Evolutionary conservation across 2,329 filamentous ascomycete species (phyloP).

Genomic region (Ceratocystis alfenasii): DNA sequence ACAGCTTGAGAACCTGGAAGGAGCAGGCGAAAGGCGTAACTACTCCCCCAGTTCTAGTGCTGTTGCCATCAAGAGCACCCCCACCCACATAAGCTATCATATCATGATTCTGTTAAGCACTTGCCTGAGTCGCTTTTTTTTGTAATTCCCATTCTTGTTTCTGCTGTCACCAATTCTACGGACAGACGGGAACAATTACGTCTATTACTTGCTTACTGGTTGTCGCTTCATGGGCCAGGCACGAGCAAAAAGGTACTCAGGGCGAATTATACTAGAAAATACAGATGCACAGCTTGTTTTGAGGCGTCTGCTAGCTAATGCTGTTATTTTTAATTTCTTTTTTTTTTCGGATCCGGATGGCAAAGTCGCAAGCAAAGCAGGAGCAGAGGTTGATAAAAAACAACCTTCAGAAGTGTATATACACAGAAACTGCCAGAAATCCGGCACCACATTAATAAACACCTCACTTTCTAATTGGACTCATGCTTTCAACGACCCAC

Average conservation of each 20-base stretch:
- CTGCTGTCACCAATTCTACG: neutral
- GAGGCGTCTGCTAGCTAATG: neutral
- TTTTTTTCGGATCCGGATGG: neutral
- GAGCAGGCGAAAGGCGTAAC: neutral
- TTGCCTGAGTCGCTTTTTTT: neutral
- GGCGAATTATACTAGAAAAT: neutral
- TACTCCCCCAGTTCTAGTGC: neutral
- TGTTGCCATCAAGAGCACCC: neutral
- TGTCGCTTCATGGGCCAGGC: neutral
- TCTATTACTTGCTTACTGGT: too few relatives aligned
- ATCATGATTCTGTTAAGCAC: neutral
- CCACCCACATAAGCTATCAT: neutral
- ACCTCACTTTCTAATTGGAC: neutral
- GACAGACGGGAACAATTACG: neutral
- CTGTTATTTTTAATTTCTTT: neutral
- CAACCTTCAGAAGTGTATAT: conserved; percentile 8
- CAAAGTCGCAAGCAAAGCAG: neutral
- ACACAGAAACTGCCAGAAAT: conserved; percentile 5
- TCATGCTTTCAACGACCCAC: neutral
- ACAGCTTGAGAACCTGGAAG: neutral
- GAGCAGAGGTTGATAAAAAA: neutral
- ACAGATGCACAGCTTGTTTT: neutral
- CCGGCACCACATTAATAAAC: neutral
- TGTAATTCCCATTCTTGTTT: too few relatives aligned
- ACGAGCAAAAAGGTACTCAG: neutral